Conservation (phyloP, 176 grass and related monocot genomes). For the Elaeis guineensis region DNA sequence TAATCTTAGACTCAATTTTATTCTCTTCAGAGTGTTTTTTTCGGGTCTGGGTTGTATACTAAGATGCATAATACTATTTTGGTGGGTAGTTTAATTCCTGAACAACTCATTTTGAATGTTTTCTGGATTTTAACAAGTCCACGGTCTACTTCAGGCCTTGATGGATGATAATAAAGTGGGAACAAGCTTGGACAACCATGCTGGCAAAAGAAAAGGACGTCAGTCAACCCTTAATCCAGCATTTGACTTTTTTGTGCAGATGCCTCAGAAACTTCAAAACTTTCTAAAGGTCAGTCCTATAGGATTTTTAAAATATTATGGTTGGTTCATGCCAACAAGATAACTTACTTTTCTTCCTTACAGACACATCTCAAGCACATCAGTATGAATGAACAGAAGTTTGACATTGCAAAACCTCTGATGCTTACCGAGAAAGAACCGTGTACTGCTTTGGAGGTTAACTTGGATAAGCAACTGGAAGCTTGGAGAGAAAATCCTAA, state of each 20-base stretch:
- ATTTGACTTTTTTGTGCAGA: conserved; percentile 14
- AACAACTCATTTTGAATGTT: no score
- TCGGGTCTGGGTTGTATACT: no score
- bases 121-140: no score
- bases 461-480: conserved; percentile 64
- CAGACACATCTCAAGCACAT: conserved; percentile 53
- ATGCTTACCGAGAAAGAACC: conserved; percentile 12
- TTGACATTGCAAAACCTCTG: conserved; percentile 4
- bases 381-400: conserved; percentile 20
- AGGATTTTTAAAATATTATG: neutral
- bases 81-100: no score
- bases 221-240: conserved; percentile 2
- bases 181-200: neutral
- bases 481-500: conserved; percentile 58
- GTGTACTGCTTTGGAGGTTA: conserved; percentile 25
- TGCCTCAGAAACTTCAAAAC: conserved; percentile 17
- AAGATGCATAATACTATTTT: no score
- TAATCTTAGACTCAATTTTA: no score
- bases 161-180: no score
- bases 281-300: conserved; percentile 10
- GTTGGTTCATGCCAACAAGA: neutral
- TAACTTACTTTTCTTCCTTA: conserved; percentile 1
- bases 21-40: no score
- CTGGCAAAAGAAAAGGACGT: conserved; percentile 1
- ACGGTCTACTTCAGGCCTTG: no score